Percentiles rank a stretch among this genome's conserved stretches.
These are phyloP conservation scores for Daucus carota DNA, from an alignment of 129 eudicot genomes.

Conservation along the genomic window DNA sequence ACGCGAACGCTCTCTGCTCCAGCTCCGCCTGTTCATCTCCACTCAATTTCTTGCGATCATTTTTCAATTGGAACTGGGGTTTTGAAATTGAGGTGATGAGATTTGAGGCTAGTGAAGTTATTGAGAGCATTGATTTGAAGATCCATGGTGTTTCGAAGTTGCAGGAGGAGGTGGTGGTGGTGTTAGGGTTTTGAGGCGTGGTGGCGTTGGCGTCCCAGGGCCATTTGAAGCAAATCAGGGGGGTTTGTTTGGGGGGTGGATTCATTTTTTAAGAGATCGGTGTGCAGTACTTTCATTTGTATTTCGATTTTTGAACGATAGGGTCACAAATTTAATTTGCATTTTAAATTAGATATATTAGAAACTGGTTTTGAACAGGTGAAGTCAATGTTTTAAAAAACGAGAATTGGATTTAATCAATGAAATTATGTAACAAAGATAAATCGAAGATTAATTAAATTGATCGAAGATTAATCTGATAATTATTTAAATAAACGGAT, in stretches of 20 bases:
- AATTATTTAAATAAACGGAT: no score
- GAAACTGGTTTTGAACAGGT: no score
- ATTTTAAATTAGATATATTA: no score
- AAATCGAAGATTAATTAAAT: no score
- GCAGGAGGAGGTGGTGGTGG: conserved; percentile 28
- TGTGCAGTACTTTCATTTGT: no score
- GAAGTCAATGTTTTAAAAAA: no score
- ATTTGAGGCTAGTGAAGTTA: conserved; percentile 34
- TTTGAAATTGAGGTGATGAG: conserved; percentile 30
- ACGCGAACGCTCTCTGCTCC: conserved; percentile 85
- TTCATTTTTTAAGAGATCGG: no score
- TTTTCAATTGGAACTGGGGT: conserved; percentile 12
- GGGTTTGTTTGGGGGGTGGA: conserved; percentile 25
- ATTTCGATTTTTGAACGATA: no score
- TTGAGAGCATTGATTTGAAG: conserved; percentile 56
- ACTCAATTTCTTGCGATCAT: conserved; percentile 28
- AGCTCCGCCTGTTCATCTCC: conserved; percentile 66
- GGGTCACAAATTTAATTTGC: no score
- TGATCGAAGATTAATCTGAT: no score
- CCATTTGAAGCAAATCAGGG: conserved; percentile 71
- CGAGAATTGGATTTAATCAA: no score
- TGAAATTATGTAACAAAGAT: no score
- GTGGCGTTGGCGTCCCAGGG: conserved; percentile 50
- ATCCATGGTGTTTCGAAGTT: conserved; percentile 66
- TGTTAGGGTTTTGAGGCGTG: not conserved